These are phyloP conservation scores for Mycena metata DNA, from an alignment of 768 basidiomycete genomes.

Conservation along the genomic window DNA sequence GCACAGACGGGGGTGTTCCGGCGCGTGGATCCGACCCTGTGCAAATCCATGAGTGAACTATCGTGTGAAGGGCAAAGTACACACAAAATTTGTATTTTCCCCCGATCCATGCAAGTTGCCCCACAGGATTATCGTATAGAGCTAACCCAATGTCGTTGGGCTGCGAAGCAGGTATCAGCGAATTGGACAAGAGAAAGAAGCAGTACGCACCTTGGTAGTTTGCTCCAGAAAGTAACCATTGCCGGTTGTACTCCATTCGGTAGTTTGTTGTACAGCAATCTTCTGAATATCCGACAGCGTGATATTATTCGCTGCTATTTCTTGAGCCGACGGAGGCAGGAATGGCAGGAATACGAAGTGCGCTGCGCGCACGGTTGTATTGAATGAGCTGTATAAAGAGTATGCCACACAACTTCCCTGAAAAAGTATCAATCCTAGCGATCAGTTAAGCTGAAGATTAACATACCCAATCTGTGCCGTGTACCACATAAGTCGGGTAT, in stretches of 20 bases:
- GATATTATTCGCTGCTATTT: slow-evolving; percentile 18
- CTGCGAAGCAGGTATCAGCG: not conserved
- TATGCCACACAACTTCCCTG: slow-evolving; percentile 5
- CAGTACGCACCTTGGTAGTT: not conserved
- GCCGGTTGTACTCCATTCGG: slow-evolving; percentile 7
- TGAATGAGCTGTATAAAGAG: slow-evolving; percentile 26
- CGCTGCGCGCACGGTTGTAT: slow-evolving; percentile 23
- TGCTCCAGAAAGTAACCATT: slow-evolving; percentile 7
- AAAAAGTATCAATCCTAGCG: too few species aligned
- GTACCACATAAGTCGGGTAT: slow-evolving; percentile 40
- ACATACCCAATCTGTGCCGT: slow-evolving; percentile 44
- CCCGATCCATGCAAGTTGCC: slow-evolving; percentile 42
- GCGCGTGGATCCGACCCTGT: slow-evolving; percentile 30
- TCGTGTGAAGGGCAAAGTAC: not conserved
- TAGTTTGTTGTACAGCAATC: slow-evolving; percentile 10
- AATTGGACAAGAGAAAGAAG: not conserved
- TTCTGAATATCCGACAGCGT: slow-evolving; percentile 14
- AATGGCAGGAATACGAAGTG: slow-evolving; percentile 34
- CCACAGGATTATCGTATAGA: slow-evolving; percentile 41
- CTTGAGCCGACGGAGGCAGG: slow-evolving; percentile 8
- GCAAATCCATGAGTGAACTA: too few species aligned
- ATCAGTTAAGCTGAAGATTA: too few species aligned
- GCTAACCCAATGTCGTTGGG: slow-evolving; percentile 45
- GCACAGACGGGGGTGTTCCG: slow-evolving; percentile 24
- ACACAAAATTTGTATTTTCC: slow-evolving; percentile 39